Conservation (phyloP, 1,284 basidiomycete species). For the Trichosporon sp. region DNA sequence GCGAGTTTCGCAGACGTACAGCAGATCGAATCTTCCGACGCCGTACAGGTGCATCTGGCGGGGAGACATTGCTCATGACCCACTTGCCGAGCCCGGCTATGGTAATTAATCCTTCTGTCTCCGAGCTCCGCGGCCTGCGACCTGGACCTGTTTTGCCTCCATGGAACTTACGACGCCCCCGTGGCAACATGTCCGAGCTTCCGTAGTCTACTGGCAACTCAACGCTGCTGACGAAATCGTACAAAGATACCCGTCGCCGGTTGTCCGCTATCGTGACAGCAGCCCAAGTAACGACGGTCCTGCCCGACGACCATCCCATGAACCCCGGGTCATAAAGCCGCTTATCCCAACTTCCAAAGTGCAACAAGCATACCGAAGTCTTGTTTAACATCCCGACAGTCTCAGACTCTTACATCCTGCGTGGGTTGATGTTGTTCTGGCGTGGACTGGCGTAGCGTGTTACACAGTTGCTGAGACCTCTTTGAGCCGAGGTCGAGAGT, state of each 20-base stretch:
- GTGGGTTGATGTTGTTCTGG: background rate
- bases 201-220: background rate
- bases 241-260: background rate
- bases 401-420: background rate
- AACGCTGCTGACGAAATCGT: background rate
- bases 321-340: background rate
- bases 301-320: background rate
- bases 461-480: background rate
- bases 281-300: background rate
- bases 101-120: background rate
- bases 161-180: background rate
- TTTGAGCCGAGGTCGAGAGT: background rate
- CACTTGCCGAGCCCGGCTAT: background rate
- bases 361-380: background rate
- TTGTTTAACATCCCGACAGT: background rate
- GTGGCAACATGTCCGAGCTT: background rate
- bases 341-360: background rate
- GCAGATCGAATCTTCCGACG: background rate
- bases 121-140: background rate
- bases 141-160: background rate
- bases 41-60: background rate
- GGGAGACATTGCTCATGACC: background rate
- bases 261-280: background rate
- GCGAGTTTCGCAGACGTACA: background rate
- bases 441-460: background rate